These are phyloP conservation scores for Starmerella roubikii DNA, from an alignment of 805 yeast species.

Conservation along the genomic window DNA sequence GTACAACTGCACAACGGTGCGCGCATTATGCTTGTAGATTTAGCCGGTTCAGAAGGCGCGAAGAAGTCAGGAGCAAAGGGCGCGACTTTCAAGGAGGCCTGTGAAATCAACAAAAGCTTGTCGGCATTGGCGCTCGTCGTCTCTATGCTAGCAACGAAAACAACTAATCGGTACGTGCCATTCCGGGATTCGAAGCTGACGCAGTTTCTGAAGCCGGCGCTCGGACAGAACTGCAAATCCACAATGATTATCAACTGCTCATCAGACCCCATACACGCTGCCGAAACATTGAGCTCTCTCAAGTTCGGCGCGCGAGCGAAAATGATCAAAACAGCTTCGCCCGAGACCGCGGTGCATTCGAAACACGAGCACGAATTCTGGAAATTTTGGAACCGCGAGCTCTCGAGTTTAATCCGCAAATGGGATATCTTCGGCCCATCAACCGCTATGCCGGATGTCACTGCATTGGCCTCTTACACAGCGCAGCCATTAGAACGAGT, in stretches of 20 bases:
- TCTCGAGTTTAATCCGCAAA: background rate
- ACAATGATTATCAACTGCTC: conserved; percentile 62
- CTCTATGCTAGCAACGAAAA: conserved; percentile 35
- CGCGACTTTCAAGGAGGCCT: conserved; percentile 62
- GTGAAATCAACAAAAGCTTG: conserved; percentile 64
- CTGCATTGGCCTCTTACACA: too few relatives aligned
- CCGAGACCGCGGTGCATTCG: background rate
- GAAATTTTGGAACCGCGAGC: background rate
- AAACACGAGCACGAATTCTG: background rate
- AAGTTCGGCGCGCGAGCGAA: conserved; percentile 61
- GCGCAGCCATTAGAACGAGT: too few relatives aligned
- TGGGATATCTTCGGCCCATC: background rate
- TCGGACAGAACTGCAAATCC: conserved; percentile 72
- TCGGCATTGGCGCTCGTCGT: conserved; percentile 69
- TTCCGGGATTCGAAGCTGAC: conserved; percentile 70
- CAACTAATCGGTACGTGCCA: conserved; percentile 39
- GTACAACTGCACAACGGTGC: conserved; percentile 36
- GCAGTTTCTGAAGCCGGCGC: conserved; percentile 56
- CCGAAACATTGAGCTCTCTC: conserved; percentile 57
- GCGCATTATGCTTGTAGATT: conserved; percentile 59
- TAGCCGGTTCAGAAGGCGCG: conserved; percentile 76
- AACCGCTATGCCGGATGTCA: too few relatives aligned
- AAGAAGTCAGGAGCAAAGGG: conserved; percentile 67
- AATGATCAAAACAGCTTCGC: background rate
- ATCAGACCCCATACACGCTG: conserved; percentile 40